Percentiles rank a stretch among this genome's conserved stretches.
phyloP scores from a whole-genome alignment of 2,329 filamentous ascomycete species.

The Trichothecium roseum region DNA sequence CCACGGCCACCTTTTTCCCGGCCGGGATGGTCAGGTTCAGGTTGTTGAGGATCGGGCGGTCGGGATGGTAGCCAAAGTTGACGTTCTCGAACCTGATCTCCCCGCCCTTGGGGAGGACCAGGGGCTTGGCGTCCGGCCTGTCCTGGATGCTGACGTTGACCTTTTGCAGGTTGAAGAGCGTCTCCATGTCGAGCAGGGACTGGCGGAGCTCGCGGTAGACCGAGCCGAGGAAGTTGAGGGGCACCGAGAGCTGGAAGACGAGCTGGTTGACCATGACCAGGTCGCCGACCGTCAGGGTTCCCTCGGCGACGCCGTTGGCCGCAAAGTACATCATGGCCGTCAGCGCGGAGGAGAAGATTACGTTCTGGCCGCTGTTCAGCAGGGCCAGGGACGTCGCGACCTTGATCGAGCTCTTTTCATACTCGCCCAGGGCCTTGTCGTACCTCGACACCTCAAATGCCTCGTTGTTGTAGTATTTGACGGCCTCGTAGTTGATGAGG shows the following conservation, averaged over 20 bases:
- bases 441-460: conserved; percentile 87
- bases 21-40: conserved; percentile 83
- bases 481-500: conserved; percentile 96
- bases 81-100: conserved; percentile 94
- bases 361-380: conserved; percentile 88
- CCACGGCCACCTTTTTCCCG: conserved; percentile 90
- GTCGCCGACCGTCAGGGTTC: conserved; percentile 81
- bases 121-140: conserved; percentile 58
- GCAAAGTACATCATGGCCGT: conserved; percentile 98
- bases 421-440: conserved; percentile 73
- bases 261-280: conserved; percentile 98
- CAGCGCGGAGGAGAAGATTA: conserved; percentile 90
- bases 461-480: conserved; percentile 99
- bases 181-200: conserved; percentile 96
- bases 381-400: conserved; percentile 88
- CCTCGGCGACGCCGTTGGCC: conserved; percentile 75
- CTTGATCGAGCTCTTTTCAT: conserved; percentile 93
- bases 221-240: conserved; percentile 94
- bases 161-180: conserved; percentile 92
- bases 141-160: conserved; percentile 86
- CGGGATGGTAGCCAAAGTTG: conserved; percentile 80
- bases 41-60: conserved; percentile 78
- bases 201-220: conserved; percentile 94
- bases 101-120: conserved; percentile 65
- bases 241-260: conserved; percentile 94